Conservation (phyloP, 2,329 filamentous ascomycete genomes). For the Pezicula carpinea region DNA sequence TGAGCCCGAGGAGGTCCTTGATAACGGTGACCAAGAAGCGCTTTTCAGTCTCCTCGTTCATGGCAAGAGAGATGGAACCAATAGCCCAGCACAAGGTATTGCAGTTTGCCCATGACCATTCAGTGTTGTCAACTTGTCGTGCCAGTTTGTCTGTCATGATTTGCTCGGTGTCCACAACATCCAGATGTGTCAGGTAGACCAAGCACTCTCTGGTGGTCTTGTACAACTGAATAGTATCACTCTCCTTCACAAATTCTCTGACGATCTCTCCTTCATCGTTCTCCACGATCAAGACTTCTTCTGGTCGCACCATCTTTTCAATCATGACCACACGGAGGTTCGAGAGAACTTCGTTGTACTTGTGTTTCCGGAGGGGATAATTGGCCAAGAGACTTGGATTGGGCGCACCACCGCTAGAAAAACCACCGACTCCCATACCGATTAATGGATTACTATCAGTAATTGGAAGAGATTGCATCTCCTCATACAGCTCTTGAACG, state of each 20-base stretch:
- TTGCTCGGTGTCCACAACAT: constrained; percentile 93
- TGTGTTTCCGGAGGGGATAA: constrained; percentile 94
- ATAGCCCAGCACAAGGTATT: constrained; percentile 99
- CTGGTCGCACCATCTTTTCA: constrained; percentile 97
- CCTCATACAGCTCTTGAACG: constrained; percentile 95
- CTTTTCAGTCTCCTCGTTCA: constrained; percentile 99
- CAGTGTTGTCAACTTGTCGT: constrained; percentile 87
- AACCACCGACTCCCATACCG: constrained; percentile 65
- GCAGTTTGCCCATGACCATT: constrained; percentile 99
- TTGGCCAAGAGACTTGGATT: constrained; percentile 82
- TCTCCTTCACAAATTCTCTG: constrained; percentile 98
- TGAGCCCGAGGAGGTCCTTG: constrained; percentile 92
- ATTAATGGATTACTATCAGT: constrained; percentile 89
- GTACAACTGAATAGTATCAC: constrained; percentile 97
- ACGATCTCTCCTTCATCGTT: constrained; percentile 99
- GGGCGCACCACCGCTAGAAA: constrained; percentile 76
- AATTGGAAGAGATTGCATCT: constrained; percentile 95
- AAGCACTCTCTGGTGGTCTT: constrained; percentile 97
- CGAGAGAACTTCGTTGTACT: constrained; percentile 89
- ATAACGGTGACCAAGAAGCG: constrained; percentile 97
- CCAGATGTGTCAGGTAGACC: constrained; percentile 94
- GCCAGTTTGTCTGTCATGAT: constrained; percentile 99
- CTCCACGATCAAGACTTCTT: constrained; percentile 98
- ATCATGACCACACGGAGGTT: constrained; percentile 98
- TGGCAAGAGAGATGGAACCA: constrained; percentile 94